A percentile compares a stretch with the other conserved stretches of the same genome.
Conservation (phyloP, 1,284 basidiomycete species). For the Ceratorhiza oryzae-sativae region DNA sequence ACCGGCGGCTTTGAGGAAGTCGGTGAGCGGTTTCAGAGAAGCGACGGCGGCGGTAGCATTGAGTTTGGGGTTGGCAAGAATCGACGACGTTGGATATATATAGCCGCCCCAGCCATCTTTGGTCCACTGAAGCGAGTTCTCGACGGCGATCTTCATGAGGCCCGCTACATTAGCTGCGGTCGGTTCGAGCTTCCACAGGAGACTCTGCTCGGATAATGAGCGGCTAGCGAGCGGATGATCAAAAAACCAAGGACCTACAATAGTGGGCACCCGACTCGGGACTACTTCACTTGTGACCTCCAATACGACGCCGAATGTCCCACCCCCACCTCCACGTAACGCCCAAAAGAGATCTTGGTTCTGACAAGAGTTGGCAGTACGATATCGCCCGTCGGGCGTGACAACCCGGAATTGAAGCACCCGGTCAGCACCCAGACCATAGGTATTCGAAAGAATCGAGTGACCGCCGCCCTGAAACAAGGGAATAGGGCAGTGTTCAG, state of each 20-base stretch:
- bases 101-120: constrained; percentile 6
- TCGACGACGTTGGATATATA: background rate
- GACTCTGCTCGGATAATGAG: no score
- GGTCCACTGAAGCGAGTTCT: background rate
- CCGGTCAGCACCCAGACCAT: constrained; percentile 53
- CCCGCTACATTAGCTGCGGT: background rate
- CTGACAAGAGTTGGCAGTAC: constrained; percentile 52
- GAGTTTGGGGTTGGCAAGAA: background rate
- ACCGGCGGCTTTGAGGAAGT: constrained; percentile 1
- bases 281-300: constrained; percentile 23
- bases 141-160: background rate
- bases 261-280: background rate
- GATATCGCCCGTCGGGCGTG: constrained; percentile 56
- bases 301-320: constrained; percentile 29
- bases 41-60: background rate
- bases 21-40: constrained; percentile 9
- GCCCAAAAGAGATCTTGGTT: constrained; percentile 59
- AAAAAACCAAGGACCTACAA: background rate
- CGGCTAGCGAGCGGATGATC: no score
- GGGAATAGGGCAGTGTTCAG: constrained; percentile 53
- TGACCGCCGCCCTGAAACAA: constrained; percentile 60
- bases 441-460: constrained; percentile 40
- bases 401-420: constrained; percentile 59
- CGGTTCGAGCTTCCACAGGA: no score
- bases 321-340: constrained; percentile 52